Evolutionary conservation across 768 basidiomycete genomes (phyloP), one percentile per base, ranked within the genome.

Genomic region (Hericium rajendrae): DNA sequence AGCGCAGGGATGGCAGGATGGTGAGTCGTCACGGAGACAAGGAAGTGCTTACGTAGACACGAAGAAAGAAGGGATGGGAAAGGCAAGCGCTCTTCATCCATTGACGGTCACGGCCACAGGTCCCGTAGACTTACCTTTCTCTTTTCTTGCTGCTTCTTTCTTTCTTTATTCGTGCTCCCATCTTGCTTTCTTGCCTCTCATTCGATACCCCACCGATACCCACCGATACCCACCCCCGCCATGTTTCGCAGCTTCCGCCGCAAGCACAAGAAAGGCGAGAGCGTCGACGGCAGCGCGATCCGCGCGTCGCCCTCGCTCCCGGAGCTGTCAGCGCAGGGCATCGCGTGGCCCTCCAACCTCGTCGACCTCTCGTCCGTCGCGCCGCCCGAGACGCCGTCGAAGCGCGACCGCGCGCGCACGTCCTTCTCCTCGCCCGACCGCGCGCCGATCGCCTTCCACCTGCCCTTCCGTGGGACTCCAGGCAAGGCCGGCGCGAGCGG

Each of bases 331-430:
- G 78, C 84, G 48, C 85, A 83, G 65, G 87, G 84, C 38, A 86
- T 90, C 40, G 85, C 85, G 57, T 93, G 91, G 91, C 91, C 91
- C 22, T 86, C 85, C 71, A 78, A 85, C 70, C 79, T 93, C 38
- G 83, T 93, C 43, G 87, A 92, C 66, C 75, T 86, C 59, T 75
- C 79, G 41, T 80, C 82, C 58, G 79, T 88, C 58, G 70, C 74
- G 4, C 68, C 64, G 38, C 57, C 64, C 39, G 71, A 72, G 53
- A 65, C 61, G 38, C 70, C 68, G 69, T 66, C 73, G 68, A 22
- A 22, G 22, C 28, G 28, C 28, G 28, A 32, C 28, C 28, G 28
- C 28, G 28, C 78, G 61, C 84, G 81, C 77, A 80, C 78, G 67
- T 85, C 83, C 70, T 78, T 88, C 67, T 75, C 78, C 66, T 75